Evolutionary conservation across 352 stramenopile genomes (phyloP), one percentile per base, ranked within the genome.

Genomic region (Plasmopara halstedii): DNA sequence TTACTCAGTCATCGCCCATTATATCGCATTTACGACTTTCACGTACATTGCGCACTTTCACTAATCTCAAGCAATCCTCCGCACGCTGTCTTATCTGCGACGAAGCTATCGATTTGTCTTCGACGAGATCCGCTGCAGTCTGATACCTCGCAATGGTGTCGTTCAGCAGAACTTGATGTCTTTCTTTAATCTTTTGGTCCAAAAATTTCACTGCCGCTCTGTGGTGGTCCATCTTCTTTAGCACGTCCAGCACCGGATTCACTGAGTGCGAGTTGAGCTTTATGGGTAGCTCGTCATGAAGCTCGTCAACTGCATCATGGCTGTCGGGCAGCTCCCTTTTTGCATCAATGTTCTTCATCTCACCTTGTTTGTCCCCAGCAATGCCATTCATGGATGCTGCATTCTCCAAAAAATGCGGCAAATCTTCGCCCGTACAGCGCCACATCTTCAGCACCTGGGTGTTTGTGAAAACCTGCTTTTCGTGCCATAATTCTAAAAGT

Each of bases 191-290:
- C 27, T 68, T 56, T 32, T 73, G 61, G 46, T 91, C 67, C 47
- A 91, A 44, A 35, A 71, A 83, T 22, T 68, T 66, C 34, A 91
- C 70, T 25, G 67, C 73, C 8, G 67, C 66, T 44, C 84, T 88
- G 44, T 81, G 67, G 45, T 86, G 62, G 33, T 91, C 79, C 44
- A 91, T 91, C 34, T 84, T 78, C 60, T 91, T 91, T 6, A 91
- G 64, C 26, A 72, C 64, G 27, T 91, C 59, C 11, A 91, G 47
- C 41, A 88, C 70, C 1, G 76, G 79, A 46, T 91, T 87, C 5
- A 63, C 79, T 9, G 79, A 82, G 39, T 81, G 79, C 3, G 73
- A 74, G 27, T 88, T 91, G 10, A 91, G 64, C 45, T 80, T 83
- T 70, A 84, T 83, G 1, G 79, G 79, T 31, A 87, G 45, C 14